Base-by-base conservation (phyloP, 1,284 basidiomycete genomes). In the Binderoboletus segoi region DNA sequence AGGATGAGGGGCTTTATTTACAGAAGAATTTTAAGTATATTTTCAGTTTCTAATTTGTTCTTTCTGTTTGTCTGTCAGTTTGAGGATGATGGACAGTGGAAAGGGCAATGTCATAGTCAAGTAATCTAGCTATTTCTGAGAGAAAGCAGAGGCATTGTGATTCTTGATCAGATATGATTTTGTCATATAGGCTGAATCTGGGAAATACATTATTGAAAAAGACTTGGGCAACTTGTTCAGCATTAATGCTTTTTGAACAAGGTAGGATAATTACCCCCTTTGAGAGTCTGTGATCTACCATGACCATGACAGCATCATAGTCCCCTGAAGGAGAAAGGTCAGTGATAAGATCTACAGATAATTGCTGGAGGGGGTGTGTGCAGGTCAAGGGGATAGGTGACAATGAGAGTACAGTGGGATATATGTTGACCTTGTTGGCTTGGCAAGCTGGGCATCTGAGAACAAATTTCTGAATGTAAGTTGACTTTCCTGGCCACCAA, bases 281-380 rank as follows among this genome's bases (percentile, higher is more conserved):
- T 40, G 20, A 26, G 23, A 43, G 24, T 12, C 21, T 24, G 26
- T 43, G 42, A 24, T 43, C 8, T 2, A 43, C 38, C n/a, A 40
- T 21, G 8, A 40, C 38, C 38, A 40, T 20, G 20, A 40, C 12
- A 13, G n/a, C 0, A 16, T 43, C 16, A 26, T 26, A 43, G 7
- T 15, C 15, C 1, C 3, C 1, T 8, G 16, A 43, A 2, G 13
- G n/a, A n/a, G n/a, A n/a, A n/a, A n/a, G n/a, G n/a, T n/a, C n/a
- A n/a, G n/a, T n/a, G n/a, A n/a, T n/a, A n/a, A n/a, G n/a, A n/a
- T n/a, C n/a, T n/a, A n/a, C n/a, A n/a, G n/a, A n/a, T n/a, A n/a
- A n/a, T n/a, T 43, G 16, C 8, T 43, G 15, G 16, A 43, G 26
- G 13, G 42, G 42, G 6, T 18, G 7, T 7, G 16, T 13, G 35